Evolutionary conservation across 352 stramenopile genomes (phyloP).

Genomic region (Globisporangium acanthophoron): DNA sequence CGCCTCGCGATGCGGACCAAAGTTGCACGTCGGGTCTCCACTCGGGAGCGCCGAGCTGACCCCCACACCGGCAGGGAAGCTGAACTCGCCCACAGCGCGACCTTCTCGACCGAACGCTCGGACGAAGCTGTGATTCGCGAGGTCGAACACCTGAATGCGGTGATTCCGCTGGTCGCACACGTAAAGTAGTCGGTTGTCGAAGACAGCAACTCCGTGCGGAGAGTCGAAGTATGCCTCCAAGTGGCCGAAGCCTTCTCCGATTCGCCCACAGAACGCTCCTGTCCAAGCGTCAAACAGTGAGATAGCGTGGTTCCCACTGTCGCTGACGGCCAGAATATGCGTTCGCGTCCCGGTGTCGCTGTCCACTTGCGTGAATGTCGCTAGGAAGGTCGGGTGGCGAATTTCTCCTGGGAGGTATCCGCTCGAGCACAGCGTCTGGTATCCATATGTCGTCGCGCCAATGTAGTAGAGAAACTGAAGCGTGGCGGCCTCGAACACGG

Average conservation of each 20-base stretch:
- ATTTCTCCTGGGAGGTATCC: conserved; percentile 50
- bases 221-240: conserved; percentile 43
- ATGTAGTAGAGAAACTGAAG: conserved; percentile 32
- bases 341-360: not conserved
- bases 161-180: conserved; percentile 69
- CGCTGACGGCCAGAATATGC: conserved; percentile 33
- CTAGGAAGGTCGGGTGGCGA: conserved; percentile 37
- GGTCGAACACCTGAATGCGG: conserved; percentile 53
- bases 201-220: conserved; percentile 45
- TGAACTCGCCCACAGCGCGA: conserved; percentile 28
- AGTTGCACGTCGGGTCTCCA: conserved; percentile 31
- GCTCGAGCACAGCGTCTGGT: conserved; percentile 34
- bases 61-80: conserved; percentile 38
- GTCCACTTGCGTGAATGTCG: conserved; percentile 9
- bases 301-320: conserved; percentile 58
- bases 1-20: conserved; percentile 37
- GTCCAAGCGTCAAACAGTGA: conserved; percentile 42
- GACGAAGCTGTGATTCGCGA: conserved; percentile 19
- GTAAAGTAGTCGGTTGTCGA: conserved; percentile 33
- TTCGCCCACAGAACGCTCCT: conserved; percentile 26
- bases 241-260: conserved; percentile 56
- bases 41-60: conserved; percentile 30
- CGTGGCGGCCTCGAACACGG: conserved; percentile 22
- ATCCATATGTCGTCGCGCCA: conserved; percentile 51
- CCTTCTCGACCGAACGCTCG: conserved; percentile 31